Percentiles rank a stretch among this genome's conserved stretches.
phyloP scores from a whole-genome alignment of 768 basidiomycete species.

The Coprinopsis cinerea region DNA sequence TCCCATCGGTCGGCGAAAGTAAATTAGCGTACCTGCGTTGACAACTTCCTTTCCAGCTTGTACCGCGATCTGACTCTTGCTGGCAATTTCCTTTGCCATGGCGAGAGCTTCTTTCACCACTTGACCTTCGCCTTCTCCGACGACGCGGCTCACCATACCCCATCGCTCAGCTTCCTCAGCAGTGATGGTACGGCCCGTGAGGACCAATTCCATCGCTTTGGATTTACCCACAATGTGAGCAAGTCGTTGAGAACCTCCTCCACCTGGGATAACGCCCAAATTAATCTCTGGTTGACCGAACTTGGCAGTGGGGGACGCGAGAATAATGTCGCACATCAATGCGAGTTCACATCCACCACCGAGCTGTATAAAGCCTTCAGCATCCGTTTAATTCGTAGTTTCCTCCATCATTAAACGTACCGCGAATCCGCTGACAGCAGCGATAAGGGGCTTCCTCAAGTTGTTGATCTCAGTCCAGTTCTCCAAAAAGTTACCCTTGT shows the following conservation, averaged over 20 bases:
- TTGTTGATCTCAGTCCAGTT: slow-evolving; percentile 72
- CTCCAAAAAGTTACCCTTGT: slow-evolving; percentile 78
- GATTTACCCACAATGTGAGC: slow-evolving; percentile 85
- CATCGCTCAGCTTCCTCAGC: slow-evolving; percentile 81
- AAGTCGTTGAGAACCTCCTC: slow-evolving; percentile 90
- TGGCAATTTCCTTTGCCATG: slow-evolving; percentile 72
- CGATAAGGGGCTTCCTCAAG: slow-evolving; percentile 90
- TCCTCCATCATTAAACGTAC: no score
- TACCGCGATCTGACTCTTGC: slow-evolving; percentile 77
- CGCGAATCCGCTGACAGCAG: slow-evolving; percentile 93
- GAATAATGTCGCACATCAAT: slow-evolving; percentile 93
- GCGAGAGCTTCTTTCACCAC: slow-evolving; percentile 85
- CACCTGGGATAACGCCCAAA: slow-evolving; percentile 91
- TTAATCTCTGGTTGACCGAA: slow-evolving; percentile 98
- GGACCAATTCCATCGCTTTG: slow-evolving; percentile 87
- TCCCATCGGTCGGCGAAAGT: background rate
- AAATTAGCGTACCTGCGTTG: slow-evolving; percentile 58
- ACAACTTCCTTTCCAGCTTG: slow-evolving; percentile 92
- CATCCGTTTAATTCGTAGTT: no score
- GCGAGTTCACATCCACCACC: slow-evolving; percentile 97
- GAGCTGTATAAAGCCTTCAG: slow-evolving; percentile 62
- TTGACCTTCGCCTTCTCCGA: slow-evolving; percentile 65
- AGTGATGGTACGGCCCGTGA: slow-evolving; percentile 78
- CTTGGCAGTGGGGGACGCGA: slow-evolving; percentile 82
- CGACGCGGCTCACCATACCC: slow-evolving; percentile 84